Conservation (phyloP, 169 alveolate genomes). For the Cryptosporidium xiaoi region DNA sequence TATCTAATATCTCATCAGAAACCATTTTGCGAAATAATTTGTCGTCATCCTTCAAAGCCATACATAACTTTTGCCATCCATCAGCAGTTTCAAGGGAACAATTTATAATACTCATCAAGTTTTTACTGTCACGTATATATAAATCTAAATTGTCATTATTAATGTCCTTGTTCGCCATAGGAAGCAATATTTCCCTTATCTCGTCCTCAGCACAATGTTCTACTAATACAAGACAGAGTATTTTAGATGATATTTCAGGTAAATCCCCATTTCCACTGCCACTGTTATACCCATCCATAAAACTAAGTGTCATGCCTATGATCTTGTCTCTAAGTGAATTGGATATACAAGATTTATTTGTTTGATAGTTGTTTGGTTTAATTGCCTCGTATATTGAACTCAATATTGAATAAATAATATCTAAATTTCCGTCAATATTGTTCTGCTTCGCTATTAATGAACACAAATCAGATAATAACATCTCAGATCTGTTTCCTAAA, state of each 20-base stretch:
- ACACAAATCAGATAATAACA: conserved; percentile 75
- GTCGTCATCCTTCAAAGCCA: no score
- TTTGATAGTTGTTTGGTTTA: neutral
- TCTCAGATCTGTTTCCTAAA: conserved; percentile 73
- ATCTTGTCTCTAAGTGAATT: conserved; percentile 14
- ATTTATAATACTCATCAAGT: no score
- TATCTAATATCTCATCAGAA: no score
- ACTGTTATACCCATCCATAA: conserved; percentile 2
- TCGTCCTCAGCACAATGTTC: conserved; percentile 20
- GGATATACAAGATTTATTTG: neutral
- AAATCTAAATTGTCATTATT: no score
- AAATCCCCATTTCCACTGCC: no score
- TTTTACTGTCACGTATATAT: no score
- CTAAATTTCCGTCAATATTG: conserved; percentile 82
- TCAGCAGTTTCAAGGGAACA: no score
- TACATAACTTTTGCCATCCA: no score
- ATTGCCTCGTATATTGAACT: conserved; percentile 36
- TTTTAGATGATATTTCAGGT: no score
- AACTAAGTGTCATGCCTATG: conserved; percentile 26
- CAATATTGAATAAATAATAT: conserved; percentile 89
- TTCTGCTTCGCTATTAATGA: conserved; percentile 64
- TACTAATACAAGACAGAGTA: neutral
- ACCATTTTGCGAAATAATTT: no score
- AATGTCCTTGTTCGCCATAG: neutral
- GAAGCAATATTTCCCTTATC: conserved; percentile 25